Conservation (phyloP, 768 basidiomycete species). For the Trametes meyenii region DNA sequence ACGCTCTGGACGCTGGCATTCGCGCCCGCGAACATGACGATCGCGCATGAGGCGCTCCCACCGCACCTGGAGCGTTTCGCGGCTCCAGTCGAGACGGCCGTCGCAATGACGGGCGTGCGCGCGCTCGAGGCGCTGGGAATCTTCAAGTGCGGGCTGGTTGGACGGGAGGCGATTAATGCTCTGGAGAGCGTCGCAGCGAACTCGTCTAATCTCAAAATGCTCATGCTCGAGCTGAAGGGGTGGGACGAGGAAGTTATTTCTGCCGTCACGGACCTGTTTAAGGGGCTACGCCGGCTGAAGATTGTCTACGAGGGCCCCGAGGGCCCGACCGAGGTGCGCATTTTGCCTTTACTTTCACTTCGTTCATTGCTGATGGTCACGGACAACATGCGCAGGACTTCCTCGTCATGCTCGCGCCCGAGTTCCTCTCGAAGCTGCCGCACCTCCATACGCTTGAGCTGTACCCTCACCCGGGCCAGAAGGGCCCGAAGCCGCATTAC, state of each 20-base stretch:
- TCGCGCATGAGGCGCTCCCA: slow-evolving; percentile 20
- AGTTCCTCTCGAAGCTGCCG: slow-evolving; percentile 42
- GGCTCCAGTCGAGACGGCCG: slow-evolving; percentile 22
- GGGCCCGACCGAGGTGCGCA: slow-evolving; percentile 45
- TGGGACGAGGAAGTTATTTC: slow-evolving; percentile 53
- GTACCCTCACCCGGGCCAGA: slow-evolving; percentile 31
- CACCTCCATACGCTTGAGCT: slow-evolving; percentile 43
- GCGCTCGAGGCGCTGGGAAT: slow-evolving; percentile 26
- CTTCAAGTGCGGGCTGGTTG: slow-evolving; percentile 23
- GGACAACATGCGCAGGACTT: slow-evolving; percentile 37
- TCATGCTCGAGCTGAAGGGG: slow-evolving; percentile 36
- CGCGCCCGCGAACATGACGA: slow-evolving; percentile 5
- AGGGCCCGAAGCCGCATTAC: slow-evolving; percentile 7
- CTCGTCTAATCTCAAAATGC: slow-evolving; percentile 38
- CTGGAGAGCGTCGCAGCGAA: slow-evolving; percentile 22
- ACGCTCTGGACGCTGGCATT: slow-evolving; percentile 22
- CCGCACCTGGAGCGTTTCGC: slow-evolving; percentile 5
- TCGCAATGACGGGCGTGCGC: slow-evolving; percentile 23
- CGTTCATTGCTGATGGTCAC: neutral
- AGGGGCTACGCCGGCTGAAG: slow-evolving; percentile 40
- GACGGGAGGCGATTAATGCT: slow-evolving; percentile 26
- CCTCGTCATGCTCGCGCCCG: slow-evolving; percentile 47
- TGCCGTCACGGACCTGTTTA: slow-evolving; percentile 44
- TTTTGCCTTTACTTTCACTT: neutral
- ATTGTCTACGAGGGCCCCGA: slow-evolving; percentile 41